These are phyloP conservation scores for Cutaneotrichosporon cutaneum DNA, from an alignment of 1,284 basidiomycete genomes.

Conservation along the genomic window DNA sequence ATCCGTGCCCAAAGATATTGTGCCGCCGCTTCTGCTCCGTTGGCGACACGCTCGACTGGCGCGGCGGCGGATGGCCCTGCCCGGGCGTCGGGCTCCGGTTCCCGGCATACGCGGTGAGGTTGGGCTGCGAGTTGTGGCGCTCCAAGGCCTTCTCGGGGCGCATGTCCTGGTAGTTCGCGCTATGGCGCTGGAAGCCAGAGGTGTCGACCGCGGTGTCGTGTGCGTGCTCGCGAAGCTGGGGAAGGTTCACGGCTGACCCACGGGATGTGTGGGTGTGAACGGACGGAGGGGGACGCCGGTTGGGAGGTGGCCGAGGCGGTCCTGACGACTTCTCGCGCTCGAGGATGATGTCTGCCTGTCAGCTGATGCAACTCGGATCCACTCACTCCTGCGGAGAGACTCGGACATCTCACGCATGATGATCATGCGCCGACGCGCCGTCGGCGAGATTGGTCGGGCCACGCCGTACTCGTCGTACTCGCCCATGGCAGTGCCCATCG, in stretches of 20 bases:
- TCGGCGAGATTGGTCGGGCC: slow-evolving; percentile 41
- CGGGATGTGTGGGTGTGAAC: slow-evolving; percentile 31
- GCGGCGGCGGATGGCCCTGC: not conserved
- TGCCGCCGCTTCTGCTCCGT: slow-evolving; percentile 24
- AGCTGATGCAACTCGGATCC: not conserved
- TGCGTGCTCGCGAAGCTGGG: slow-evolving; percentile 20
- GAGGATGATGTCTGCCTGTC: slow-evolving; percentile 41
- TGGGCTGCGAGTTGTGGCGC: slow-evolving; percentile 32
- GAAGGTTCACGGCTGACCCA: slow-evolving; percentile 37
- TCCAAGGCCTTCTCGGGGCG: slow-evolving; percentile 14
- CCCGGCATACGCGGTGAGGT: slow-evolving; percentile 19
- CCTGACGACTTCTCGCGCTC: slow-evolving; percentile 49
- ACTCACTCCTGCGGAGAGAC: slow-evolving; percentile 47
- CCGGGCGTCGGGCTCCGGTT: not conserved
- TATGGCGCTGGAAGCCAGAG: slow-evolving; percentile 16
- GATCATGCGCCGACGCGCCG: slow-evolving; percentile 42
- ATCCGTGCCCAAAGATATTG: slow-evolving; percentile 36
- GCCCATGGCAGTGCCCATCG: not conserved
- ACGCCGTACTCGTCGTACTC: slow-evolving; percentile 33
- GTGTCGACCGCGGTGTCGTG: slow-evolving; percentile 17
- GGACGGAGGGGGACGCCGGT: slow-evolving; percentile 34
- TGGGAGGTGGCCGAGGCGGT: slow-evolving; percentile 15
- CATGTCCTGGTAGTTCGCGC: slow-evolving; percentile 11
- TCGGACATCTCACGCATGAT: slow-evolving; percentile 51
- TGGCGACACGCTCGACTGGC: slow-evolving; percentile 12